Evolutionary conservation across 2,329 filamentous ascomycete genomes (phyloP).

Genomic region (Arthrobotrys musiformis): DNA sequence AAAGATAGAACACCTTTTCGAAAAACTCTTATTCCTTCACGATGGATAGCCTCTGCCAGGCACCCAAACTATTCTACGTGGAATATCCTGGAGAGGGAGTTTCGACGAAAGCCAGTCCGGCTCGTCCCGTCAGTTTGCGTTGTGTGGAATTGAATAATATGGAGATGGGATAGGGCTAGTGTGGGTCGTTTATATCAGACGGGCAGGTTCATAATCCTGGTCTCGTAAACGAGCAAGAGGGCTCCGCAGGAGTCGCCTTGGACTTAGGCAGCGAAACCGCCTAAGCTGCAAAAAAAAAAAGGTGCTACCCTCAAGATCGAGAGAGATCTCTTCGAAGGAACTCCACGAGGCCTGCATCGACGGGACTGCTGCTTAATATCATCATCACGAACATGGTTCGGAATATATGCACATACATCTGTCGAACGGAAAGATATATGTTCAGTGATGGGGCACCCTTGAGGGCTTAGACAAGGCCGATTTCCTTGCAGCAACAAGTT

Average conservation of each 20-base stretch:
- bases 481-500: constrained; percentile 1
- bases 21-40: background rate
- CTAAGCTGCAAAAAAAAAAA: constrained; percentile 13
- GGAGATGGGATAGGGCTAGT: background rate
- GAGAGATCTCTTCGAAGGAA: constrained; percentile 13
- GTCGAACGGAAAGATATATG: constrained; percentile 26
- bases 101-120: constrained; percentile 18
- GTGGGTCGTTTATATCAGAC: constrained; percentile 16
- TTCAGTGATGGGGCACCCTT: constrained; percentile 42
- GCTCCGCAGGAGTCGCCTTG: constrained; percentile 34
- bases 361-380: background rate
- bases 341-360: constrained; percentile 15
- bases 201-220: constrained; percentile 1
- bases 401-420: constrained; percentile 39
- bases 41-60: constrained; percentile 32
- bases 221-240: constrained; percentile 9
- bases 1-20: constrained; percentile 37
- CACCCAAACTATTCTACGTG: constrained; percentile 17
- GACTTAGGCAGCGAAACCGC: constrained; percentile 39
- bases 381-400: constrained; percentile 4
- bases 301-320: background rate
- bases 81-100: background rate
- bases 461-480: constrained; percentile 48
- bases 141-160: constrained; percentile 22
- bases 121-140: constrained; percentile 20